Conservation (phyloP, 306 rosid species). For the Malus asiatica region DNA sequence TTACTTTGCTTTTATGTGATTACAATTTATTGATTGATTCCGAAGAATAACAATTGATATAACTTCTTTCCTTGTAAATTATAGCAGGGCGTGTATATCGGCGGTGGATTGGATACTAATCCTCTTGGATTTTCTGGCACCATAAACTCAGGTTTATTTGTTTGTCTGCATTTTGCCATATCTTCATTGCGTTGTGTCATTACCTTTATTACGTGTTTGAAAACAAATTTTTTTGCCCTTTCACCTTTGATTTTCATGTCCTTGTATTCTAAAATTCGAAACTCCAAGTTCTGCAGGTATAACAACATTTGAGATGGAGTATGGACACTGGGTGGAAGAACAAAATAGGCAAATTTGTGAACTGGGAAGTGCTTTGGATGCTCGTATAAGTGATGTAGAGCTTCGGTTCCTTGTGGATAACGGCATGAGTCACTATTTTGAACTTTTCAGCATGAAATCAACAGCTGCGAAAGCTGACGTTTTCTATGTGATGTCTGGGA, state of each 20-base stretch:
- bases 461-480: constrained; percentile 81
- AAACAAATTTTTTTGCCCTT: background rate
- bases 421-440: constrained; percentile 61
- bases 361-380: constrained; percentile 54
- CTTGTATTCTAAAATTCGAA: constrained; percentile 13
- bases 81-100: constrained; percentile 60
- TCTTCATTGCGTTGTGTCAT: background rate
- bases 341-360: constrained; percentile 57
- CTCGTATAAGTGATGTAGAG: constrained; percentile 49
- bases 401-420: constrained; percentile 57
- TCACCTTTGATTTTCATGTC: background rate
- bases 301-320: constrained; percentile 65
- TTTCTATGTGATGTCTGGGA: constrained; percentile 70
- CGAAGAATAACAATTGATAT: background rate
- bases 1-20: constrained; percentile 16
- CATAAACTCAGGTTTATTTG: constrained; percentile 58
- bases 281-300: constrained; percentile 42
- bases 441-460: constrained; percentile 73
- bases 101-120: constrained; percentile 45
- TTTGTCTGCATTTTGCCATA: constrained; percentile 12
- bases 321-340: constrained; percentile 78
- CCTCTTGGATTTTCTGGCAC: constrained; percentile 47
- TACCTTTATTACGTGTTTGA: no score
- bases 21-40: constrained; percentile 7
- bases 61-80: constrained; percentile 9